Evolutionary conservation across 176 grass and related monocot species (phyloP), one percentile per base, ranked within the genome.

Genomic region (Elaeis guineensis): DNA sequence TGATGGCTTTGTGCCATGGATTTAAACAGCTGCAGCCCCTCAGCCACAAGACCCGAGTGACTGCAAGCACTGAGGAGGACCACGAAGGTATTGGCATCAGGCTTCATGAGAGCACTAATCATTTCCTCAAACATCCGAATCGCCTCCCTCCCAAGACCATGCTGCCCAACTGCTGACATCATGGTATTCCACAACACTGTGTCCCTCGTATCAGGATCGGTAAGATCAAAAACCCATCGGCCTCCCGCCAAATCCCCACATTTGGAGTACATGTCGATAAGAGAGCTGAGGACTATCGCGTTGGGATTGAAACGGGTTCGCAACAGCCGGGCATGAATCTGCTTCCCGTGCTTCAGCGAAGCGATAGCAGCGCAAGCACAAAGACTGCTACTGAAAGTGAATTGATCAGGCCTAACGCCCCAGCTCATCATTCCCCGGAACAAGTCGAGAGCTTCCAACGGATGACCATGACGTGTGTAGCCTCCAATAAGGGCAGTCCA

Each of bases 241-340:
- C 63, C 78, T 74, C 57, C 71, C 19, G 23, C 61, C 64, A 95
- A 61, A 76, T 62, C 71, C 26, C 81, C 72, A 52, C 89, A 89
- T 70, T 85, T 85, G 59, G 85, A 85, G 26, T 95, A 95, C 85
- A 95, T 95, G 65, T 77, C 81, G 26, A 95, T 65, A n/a, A 89
- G 79, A 64, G 75, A 77, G 67, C 57, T 72, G 2, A 71, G 19
- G 52, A 82, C 71, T 50, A 69, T 70, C 2, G 25, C 35, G 69
- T 57, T 80, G 49, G n/a, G 69, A 57, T 68, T 80, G 69, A 85
- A 57, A 21, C 64, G 63, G 62, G 39, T 82, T 80, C 70, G 72
- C 59, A 89, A 39, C 58, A 89, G 16, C 28, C 58, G 61, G 16
- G 67, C 21, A 62, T 95, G 89, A 51, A 89, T 77, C 84, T 82